Evolutionary conservation across 2,329 filamentous ascomycete species (phyloP), one percentile per base, ranked within the genome.

Genomic region (Monosporascus sp.): DNA sequence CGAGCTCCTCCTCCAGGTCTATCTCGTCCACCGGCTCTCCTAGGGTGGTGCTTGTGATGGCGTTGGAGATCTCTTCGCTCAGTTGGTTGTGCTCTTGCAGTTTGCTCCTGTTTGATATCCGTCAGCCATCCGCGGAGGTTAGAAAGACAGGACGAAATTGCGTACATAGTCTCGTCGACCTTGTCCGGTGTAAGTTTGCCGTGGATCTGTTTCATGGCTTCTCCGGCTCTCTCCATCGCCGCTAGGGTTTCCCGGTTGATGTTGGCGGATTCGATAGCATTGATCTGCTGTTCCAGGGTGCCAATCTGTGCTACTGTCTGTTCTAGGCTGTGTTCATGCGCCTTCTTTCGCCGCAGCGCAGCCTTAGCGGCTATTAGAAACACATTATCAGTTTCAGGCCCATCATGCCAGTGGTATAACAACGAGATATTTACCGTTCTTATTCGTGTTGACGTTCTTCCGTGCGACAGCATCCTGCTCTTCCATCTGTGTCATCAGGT

Each of bases 221-320:
- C 77, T 60, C 89, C 86, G 11, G 94, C 93, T 68, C 87, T 87
- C 82, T 96, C 87, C 91, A 99, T 97, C 7, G 92, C 93, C 62
- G 87, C 83, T 60, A 97, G 79, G 14, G 94, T 99, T 78, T 97
- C 92, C 74, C 93, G 87, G 79, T 99, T 99, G 78, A 99, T 97
- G 71, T 97, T 99, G 57, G 94, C 94, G 48, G 92, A 90, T 74
- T 99, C 94, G 77, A 99, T 97, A 55, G 89, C 87, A 72, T 94
- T 94, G 68, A 97, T 95, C 72, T 99, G 91, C 68, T 92, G 88
- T 72, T 99, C 94, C 45, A 99, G 80, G 22, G 94, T 96, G 64
- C 86, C 84, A 67, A 97, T 95, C 74, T 97, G 93, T 35, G 88
- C 84, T 55, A 84, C 81, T 1, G 93, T 97, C 74, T 97, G 92